A percentile compares a stretch with the other conserved stretches of the same genome.
phyloP scores from a whole-genome alignment of 768 basidiomycete genomes.

The Amanita rubescens region DNA sequence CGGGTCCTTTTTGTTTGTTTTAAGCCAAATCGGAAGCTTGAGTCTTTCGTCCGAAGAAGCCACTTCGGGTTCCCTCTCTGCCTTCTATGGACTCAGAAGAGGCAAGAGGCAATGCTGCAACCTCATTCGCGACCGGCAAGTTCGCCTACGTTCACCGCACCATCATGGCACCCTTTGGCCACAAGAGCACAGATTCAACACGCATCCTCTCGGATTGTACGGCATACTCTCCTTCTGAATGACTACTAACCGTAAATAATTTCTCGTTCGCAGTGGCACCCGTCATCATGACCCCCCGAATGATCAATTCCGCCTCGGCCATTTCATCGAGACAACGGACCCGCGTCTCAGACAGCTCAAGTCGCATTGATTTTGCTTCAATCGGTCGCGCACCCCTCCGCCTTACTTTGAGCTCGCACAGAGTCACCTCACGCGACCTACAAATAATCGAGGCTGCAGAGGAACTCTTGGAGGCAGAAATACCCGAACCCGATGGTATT shows the following conservation, averaged over 20 bases:
- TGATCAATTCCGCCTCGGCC: conserved; percentile 68
- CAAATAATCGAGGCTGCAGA: conserved; percentile 79
- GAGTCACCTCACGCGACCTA: conserved; percentile 77
- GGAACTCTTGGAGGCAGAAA: conserved; percentile 60
- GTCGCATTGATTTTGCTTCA: conserved; percentile 62
- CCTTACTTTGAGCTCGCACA: conserved; percentile 53
- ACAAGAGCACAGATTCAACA: conserved; percentile 61
- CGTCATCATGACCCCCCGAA: conserved; percentile 82
- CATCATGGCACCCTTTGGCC: conserved; percentile 63
- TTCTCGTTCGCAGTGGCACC: conserved; percentile 55
- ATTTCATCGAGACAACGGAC: conserved; percentile 44
- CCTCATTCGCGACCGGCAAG: conserved; percentile 31
- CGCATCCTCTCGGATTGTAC: conserved; percentile 71
- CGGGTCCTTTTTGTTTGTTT: too few relatives aligned
- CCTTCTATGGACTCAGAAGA: conserved; percentile 32
- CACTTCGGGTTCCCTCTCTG: conserved; percentile 6
- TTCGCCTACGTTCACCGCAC: conserved; percentile 62
- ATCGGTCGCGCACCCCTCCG: conserved; percentile 74
- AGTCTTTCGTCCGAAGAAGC: too few relatives aligned
- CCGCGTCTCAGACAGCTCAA: conserved; percentile 21
- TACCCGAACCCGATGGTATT: conserved; percentile 68
- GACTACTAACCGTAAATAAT: neutral
- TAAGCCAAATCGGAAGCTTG: too few relatives aligned
- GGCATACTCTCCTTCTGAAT: conserved; percentile 16
- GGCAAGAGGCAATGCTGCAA: conserved; percentile 30